Percentiles rank a stretch among this genome's conserved stretches.
Conservation (phyloP, 805 yeast species). For the Candida michaelii region DNA sequence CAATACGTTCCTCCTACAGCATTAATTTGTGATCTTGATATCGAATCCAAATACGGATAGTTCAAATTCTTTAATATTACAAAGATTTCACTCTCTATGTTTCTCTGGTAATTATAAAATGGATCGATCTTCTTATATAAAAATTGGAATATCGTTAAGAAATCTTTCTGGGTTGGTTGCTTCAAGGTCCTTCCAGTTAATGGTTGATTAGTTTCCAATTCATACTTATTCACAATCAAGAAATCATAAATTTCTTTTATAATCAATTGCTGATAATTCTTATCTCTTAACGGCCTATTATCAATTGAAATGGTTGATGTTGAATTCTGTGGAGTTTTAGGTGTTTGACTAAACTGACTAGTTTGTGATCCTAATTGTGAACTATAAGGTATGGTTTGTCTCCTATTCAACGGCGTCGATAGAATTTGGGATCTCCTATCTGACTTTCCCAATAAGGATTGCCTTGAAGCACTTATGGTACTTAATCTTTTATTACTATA, state of each 20-base stretch:
- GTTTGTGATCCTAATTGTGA: slow-evolving; percentile 1
- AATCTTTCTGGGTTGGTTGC: slow-evolving; percentile 86
- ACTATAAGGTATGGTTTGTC: slow-evolving; percentile 7
- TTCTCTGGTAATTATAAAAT: slow-evolving; percentile 62
- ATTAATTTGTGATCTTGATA: slow-evolving; percentile 80
- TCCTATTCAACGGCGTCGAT: slow-evolving; percentile 14
- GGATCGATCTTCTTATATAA: slow-evolving; percentile 78
- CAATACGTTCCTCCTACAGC: slow-evolving; percentile 91
- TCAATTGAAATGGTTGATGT: slow-evolving; percentile 34
- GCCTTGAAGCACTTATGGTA: slow-evolving; percentile 14
- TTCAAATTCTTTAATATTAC: slow-evolving; percentile 60
- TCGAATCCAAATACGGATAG: slow-evolving; percentile 79
- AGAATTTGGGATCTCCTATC: slow-evolving; percentile 13
- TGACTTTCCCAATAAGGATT: slow-evolving; percentile 6
- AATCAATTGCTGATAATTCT: slow-evolving; percentile 60
- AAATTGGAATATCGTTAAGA: slow-evolving; percentile 75
- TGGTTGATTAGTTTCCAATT: slow-evolving; percentile 70
- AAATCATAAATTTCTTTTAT: slow-evolving; percentile 70
- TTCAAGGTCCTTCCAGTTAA: slow-evolving; percentile 62
- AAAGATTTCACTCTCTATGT: slow-evolving; percentile 76
- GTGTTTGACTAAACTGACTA: slow-evolving; percentile 4
- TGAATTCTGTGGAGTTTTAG: slow-evolving; percentile 4
- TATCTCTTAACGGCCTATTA: slow-evolving; percentile 78
- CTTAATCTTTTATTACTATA: slow-evolving; percentile 12
- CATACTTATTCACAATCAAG: slow-evolving; percentile 63